These are phyloP conservation scores for Eucalyptus brandiana DNA, from an alignment of 345 rosid genomes.

Conservation along the genomic window DNA sequence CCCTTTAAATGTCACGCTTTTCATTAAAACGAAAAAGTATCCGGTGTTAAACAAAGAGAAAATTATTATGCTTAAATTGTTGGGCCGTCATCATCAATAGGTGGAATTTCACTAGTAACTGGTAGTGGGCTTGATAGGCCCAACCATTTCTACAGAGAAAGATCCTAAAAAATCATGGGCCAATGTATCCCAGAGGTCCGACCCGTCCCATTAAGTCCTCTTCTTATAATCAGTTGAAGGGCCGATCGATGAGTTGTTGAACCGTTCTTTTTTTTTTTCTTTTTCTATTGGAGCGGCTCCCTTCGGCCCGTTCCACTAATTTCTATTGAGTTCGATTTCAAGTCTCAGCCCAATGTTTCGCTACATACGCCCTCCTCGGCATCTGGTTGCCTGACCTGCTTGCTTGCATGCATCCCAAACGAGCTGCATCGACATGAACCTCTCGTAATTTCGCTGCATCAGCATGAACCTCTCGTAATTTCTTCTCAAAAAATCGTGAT, in stretches of 20 bases:
- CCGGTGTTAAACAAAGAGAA: neutral
- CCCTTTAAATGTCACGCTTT: too few species aligned
- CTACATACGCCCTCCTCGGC: neutral
- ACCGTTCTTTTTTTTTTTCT: neutral
- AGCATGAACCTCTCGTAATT: neutral
- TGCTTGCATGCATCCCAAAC: neutral
- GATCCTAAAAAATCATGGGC: neutral
- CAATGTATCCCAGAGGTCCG: neutral
- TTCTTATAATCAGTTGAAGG: neutral
- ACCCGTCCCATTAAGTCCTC: neutral
- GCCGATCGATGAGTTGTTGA: neutral
- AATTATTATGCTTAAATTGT: too few species aligned
- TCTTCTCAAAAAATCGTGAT: neutral
- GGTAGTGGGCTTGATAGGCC: neutral
- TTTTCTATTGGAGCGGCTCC: neutral
- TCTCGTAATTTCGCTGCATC: neutral
- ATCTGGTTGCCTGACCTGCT: fast-evolving
- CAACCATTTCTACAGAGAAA: neutral
- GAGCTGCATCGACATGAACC: neutral
- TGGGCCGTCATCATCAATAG: neutral
- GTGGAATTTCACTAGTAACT: neutral
- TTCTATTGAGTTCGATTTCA: neutral
- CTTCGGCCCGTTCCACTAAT: neutral
- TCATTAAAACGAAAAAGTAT: too few species aligned
- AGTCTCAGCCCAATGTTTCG: neutral